Evolutionary conservation across 768 basidiomycete genomes (phyloP).

Genomic region (Lactifluus subvellereus): DNA sequence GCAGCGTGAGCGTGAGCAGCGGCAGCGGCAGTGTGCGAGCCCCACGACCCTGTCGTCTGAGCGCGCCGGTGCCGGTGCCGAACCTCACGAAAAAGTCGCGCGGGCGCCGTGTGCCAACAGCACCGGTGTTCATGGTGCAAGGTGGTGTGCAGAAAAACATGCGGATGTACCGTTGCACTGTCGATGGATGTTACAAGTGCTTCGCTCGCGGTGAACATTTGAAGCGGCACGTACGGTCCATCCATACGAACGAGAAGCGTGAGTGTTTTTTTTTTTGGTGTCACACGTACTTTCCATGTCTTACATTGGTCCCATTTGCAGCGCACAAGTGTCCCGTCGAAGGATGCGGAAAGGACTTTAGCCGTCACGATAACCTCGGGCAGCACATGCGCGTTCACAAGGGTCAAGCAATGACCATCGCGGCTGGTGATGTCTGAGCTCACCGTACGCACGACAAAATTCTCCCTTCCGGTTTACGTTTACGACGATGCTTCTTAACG

Average conservation of each 20-base stretch:
- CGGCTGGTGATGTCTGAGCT: conserved; percentile 13
- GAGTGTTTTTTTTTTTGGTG: conserved; percentile 32
- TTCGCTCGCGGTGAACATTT: conserved; percentile 87
- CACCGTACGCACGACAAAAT: conserved; percentile 3
- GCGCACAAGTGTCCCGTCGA: conserved; percentile 79
- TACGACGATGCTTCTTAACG: conserved; percentile 1
- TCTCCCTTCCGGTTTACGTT: not conserved
- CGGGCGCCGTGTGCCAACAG: conserved; percentile 68
- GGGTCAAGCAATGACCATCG: conserved; percentile 23
- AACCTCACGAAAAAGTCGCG: conserved; percentile 78
- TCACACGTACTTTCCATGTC: not conserved
- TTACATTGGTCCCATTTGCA: conserved; percentile 28
- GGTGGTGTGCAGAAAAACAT: conserved; percentile 29
- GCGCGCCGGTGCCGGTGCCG: conserved; percentile 65
- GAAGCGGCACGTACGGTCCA: conserved; percentile 81
- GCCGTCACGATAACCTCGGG: conserved; percentile 80
- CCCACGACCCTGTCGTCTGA: conserved; percentile 33
- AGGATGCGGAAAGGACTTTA: conserved; percentile 78
- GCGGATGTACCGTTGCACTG: conserved; percentile 60
- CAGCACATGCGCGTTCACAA: conserved; percentile 85
- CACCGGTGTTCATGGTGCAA: conserved; percentile 28
- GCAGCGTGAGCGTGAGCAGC: conserved; percentile 21
- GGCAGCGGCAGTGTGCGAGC: conserved; percentile 16
- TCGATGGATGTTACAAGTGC: conserved; percentile 80
- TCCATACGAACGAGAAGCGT: conserved; percentile 94